A percentile compares a stretch with the other conserved stretches of the same genome.
Evolutionary conservation across 1,139 yeast genomes (phyloP).

Genomic region (Wickerhamiella pararugosa): DNA sequence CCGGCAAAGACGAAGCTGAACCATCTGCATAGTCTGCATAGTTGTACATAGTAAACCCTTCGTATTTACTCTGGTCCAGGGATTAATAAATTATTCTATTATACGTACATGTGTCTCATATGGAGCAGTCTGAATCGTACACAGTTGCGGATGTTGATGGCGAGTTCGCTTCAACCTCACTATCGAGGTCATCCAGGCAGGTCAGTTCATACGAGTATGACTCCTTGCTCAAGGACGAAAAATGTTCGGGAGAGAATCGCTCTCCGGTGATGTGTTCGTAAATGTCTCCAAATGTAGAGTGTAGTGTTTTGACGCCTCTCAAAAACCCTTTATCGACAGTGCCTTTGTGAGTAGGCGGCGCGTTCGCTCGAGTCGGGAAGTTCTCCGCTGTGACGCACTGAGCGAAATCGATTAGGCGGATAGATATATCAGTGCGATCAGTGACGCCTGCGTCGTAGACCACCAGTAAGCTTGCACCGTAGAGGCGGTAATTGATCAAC

Average conservation of each 20-base stretch:
- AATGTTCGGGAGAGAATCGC: conserved; percentile 11
- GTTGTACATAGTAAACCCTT: too few species aligned
- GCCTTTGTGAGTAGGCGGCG: conserved; percentile 56
- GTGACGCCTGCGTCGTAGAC: conserved; percentile 61
- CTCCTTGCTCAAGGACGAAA: conserved; percentile 1
- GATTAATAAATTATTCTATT: too few species aligned
- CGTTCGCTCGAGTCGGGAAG: conserved; percentile 29
- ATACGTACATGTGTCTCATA: too few species aligned
- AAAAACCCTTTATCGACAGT: conserved; percentile 71
- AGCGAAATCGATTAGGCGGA: conserved; percentile 87
- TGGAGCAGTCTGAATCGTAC: too few species aligned
- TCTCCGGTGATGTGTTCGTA: conserved; percentile 12
- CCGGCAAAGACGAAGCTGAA: conserved; percentile 7
- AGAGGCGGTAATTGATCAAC: conserved; percentile 70
- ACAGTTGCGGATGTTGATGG: too few species aligned
- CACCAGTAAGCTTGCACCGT: conserved; percentile 76
- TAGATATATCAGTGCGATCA: conserved; percentile 29
- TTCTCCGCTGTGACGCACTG: conserved; percentile 74
- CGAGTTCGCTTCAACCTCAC: too few species aligned
- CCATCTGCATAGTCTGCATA: too few species aligned
- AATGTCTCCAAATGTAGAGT: conserved; percentile 35
- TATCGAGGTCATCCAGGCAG: too few species aligned
- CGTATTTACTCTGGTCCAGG: too few species aligned
- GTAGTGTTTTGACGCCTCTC: conserved; percentile 59
- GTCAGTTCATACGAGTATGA: too few species aligned